A percentile compares a stretch with the other conserved stretches of the same genome.
phyloP scores from a whole-genome alignment of 129 eudicot genomes.

The Kitagawia praeruptora region DNA sequence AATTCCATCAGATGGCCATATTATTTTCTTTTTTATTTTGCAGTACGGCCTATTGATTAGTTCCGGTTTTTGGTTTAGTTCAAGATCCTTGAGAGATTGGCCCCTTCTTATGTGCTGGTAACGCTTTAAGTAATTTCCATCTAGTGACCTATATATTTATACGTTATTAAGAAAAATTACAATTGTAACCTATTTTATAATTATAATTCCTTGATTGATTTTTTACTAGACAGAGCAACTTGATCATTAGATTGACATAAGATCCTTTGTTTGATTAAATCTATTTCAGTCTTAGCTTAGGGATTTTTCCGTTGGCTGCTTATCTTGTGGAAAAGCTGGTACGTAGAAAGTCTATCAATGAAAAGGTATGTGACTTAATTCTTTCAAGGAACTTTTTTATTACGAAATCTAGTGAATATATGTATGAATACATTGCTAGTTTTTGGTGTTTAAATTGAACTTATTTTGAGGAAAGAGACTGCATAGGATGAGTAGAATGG shows the following conservation, averaged over 20 bases:
- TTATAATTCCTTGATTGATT: background rate
- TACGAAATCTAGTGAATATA: background rate
- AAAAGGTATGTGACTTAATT: constrained; percentile 43
- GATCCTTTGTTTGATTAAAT: constrained; percentile 1
- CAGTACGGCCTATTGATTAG: constrained; percentile 91
- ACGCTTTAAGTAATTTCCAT: background rate
- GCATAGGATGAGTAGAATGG: background rate
- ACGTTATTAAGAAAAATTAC: background rate
- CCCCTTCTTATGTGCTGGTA: constrained; percentile 98
- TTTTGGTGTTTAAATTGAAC: background rate
- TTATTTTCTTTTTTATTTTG: constrained; percentile 17
- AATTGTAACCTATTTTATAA: constrained; percentile 1
- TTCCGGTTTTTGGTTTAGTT: constrained; percentile 88
- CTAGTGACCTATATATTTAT: background rate
- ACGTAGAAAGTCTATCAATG: constrained; percentile 47
- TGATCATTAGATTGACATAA: background rate
- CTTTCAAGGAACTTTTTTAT: background rate
- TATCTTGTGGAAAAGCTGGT: constrained; percentile 72
- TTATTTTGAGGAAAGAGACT: background rate
- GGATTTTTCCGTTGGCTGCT: constrained; percentile 66
- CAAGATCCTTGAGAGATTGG: constrained; percentile 85
- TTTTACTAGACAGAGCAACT: background rate
- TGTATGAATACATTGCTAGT: background rate
- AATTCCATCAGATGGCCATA: constrained; percentile 11
- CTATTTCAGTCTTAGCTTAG: constrained; percentile 60